Conservation (phyloP, 2,329 filamentous ascomycete genomes). For the Colletotrichum musae region DNA sequence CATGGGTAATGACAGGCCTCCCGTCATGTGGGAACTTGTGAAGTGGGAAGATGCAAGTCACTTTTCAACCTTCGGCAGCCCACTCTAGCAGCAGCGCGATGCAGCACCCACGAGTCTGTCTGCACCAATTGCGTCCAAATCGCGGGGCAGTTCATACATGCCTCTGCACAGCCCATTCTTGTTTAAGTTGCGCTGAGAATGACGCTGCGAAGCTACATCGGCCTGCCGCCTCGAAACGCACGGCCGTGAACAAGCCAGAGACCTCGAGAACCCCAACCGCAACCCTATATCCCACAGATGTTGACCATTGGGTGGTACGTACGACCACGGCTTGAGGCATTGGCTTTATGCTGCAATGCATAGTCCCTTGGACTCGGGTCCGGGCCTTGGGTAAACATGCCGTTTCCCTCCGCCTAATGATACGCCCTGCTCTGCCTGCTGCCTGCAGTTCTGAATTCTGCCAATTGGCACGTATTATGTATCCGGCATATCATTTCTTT, state of each 20-base stretch:
- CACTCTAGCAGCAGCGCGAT: slow-evolving; percentile 24
- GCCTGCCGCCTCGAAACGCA: neutral
- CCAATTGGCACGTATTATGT: too few relatives aligned
- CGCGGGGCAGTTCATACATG: slow-evolving; percentile 35
- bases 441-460: too few relatives aligned
- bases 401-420: neutral
- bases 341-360: slow-evolving; percentile 19
- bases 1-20: slow-evolving; percentile 27
- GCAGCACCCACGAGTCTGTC: slow-evolving; percentile 13
- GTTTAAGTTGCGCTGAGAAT: slow-evolving; percentile 29
- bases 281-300: slow-evolving; percentile 13
- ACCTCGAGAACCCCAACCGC: slow-evolving; percentile 6
- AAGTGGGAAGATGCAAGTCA: slow-evolving; percentile 41
- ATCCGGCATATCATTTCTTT: too few relatives aligned
- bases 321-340: slow-evolving; percentile 1
- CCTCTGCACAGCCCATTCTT: neutral
- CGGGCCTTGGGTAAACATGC: neutral
- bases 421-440: too few relatives aligned
- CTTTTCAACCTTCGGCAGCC: slow-evolving; percentile 31
- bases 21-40: slow-evolving; percentile 16
- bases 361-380: slow-evolving; percentile 9
- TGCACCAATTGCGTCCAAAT: slow-evolving; percentile 19
- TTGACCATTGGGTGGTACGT: neutral
- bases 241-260: slow-evolving; percentile 7
- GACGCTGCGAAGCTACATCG: slow-evolving; percentile 27